Evolutionary conservation across 164 flowering plant genomes (phyloP).

Genomic region (Cinnamomum micranthum): DNA sequence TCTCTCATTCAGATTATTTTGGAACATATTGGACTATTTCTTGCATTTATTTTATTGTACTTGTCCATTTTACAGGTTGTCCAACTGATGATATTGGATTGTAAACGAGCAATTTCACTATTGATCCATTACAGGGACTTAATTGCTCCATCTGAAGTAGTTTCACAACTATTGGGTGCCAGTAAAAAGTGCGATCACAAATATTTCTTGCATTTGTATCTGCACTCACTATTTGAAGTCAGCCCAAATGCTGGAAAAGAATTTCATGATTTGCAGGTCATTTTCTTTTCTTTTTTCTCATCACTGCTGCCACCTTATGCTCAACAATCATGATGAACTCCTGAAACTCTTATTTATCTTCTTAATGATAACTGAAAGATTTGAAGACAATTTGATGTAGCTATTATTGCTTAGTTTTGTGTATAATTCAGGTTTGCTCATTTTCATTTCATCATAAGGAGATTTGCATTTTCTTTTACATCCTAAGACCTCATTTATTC

Average conservation of each 20-base stretch:
- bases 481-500: neutral
- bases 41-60: neutral
- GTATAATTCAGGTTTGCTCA: neutral
- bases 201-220: constrained; percentile 74
- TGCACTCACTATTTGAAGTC: constrained; percentile 79
- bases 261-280: constrained; percentile 97
- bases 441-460: neutral
- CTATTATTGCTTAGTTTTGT: neutral
- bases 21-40: neutral
- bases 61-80: constrained; percentile 52
- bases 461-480: neutral
- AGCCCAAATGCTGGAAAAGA: constrained; percentile 85
- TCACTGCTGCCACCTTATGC: neutral
- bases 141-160: constrained; percentile 71
- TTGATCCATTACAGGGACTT: constrained; percentile 72
- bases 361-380: neutral
- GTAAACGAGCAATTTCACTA: constrained; percentile 71
- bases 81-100: constrained; percentile 82
- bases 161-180: constrained; percentile 64
- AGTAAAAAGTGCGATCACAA: constrained; percentile 61
- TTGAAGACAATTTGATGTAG: neutral
- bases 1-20: neutral
- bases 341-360: neutral
- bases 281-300: neutral
- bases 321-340: neutral